A percentile compares a stretch with the other conserved stretches of the same genome.
These are phyloP conservation scores for Cephalotrichum gorgonifer DNA, from an alignment of 2,329 filamentous ascomycete species.

Conservation along the genomic window DNA sequence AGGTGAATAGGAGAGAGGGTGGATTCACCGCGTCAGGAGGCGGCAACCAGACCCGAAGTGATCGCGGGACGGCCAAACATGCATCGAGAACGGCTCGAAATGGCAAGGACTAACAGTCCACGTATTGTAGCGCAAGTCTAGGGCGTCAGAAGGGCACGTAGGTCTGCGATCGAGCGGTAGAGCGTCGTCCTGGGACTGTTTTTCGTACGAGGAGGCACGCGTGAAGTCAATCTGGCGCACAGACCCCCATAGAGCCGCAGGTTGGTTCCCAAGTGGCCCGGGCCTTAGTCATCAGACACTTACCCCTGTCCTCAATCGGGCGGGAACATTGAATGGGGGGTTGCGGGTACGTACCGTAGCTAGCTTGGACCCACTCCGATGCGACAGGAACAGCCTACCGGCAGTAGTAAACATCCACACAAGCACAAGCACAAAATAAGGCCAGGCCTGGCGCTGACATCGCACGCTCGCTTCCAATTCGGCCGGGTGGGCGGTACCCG, in stretches of 20 bases:
- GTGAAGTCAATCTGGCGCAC: conserved; percentile 6
- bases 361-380: too few relatives aligned
- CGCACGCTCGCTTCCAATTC: not conserved
- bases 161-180: not conserved
- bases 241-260: conserved; percentile 5
- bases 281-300: conserved; percentile 1
- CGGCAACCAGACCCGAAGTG: conserved; percentile 10
- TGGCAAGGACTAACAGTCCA: not conserved
- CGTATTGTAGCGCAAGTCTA: not conserved
- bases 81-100: conserved; percentile 3
- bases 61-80: not conserved
- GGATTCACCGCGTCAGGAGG: conserved; percentile 14
- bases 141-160: not conserved
- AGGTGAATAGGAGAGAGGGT: conserved; percentile 1
- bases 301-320: not conserved
- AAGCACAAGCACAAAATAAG: too few relatives aligned
- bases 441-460: not conserved
- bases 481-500: not conserved
- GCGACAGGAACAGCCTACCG: not conserved
- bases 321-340: too few relatives aligned
- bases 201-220: conserved; percentile 4
- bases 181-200: conserved; percentile 1
- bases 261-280: too few relatives aligned
- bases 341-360: not conserved
- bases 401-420: not conserved